Percentiles rank a stretch among this genome's conserved stretches.
phyloP scores from a whole-genome alignment of 106 monocot genomes.

The Hemerocallis citrina region DNA sequence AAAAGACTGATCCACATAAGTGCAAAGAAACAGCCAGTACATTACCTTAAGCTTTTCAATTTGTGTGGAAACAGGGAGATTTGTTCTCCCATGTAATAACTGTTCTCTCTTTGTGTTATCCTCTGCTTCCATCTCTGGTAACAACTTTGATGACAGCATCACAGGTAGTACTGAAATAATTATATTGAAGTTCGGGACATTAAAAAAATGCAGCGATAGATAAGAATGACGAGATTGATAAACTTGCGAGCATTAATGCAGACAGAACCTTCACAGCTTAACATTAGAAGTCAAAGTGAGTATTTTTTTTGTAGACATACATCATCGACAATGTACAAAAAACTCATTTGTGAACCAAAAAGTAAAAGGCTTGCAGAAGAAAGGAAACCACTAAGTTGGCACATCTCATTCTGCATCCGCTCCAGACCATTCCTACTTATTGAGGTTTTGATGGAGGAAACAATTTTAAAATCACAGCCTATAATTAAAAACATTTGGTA shows the following conservation, averaged over 20 bases:
- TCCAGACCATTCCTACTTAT: not conserved
- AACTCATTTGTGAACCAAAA: not conserved
- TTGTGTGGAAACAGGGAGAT: conserved; percentile 69
- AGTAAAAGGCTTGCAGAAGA: not conserved
- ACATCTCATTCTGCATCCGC: not conserved
- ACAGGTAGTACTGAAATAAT: conserved; percentile 76
- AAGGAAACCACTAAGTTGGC: not conserved
- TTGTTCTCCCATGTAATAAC: conserved; percentile 57
- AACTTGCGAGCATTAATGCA: not conserved
- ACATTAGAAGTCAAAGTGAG: not conserved
- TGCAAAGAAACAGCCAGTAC: not conserved
- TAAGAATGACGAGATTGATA: not conserved
- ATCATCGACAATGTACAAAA: not conserved
- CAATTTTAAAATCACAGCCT: too few relatives aligned
- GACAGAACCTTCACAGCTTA: not conserved
- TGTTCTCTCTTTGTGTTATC: conserved; percentile 77
- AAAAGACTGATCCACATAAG: not conserved
- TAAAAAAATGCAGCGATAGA: not conserved
- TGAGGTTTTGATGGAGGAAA: not conserved
- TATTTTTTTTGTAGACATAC: not conserved
- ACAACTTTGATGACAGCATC: conserved; percentile 92
- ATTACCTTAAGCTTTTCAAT: conserved; percentile 89
- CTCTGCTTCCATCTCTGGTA: conserved; percentile 95
- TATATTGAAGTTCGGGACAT: not conserved
- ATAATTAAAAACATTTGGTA: too few relatives aligned